Evolutionary conservation across 2,329 filamentous ascomycete genomes (phyloP).

Genomic region (Aspergillus tamarii): DNA sequence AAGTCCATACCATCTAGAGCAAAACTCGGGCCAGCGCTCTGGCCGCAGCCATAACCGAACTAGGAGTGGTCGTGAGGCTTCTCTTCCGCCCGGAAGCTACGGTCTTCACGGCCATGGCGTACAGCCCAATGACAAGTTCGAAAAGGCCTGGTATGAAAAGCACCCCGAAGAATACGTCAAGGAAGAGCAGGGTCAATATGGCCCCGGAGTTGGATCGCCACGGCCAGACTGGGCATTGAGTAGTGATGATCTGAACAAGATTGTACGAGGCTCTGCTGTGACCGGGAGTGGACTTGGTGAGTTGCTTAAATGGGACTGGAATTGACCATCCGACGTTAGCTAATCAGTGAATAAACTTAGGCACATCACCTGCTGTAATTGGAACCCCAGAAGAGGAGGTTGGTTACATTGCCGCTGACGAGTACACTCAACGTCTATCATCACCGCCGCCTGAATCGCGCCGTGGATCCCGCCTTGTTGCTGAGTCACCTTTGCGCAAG

Average conservation of each 20-base stretch:
- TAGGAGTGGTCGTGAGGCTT: constrained; percentile 71
- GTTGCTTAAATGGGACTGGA: constrained; percentile 22
- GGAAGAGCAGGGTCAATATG: constrained; percentile 72
- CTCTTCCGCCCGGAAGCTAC: constrained; percentile 84
- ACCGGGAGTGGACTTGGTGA: constrained; percentile 57
- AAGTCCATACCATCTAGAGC: constrained; percentile 55
- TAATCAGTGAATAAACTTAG: constrained; percentile 50
- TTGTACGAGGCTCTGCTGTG: constrained; percentile 72
- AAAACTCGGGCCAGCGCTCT: constrained; percentile 48
- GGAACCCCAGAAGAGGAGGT: constrained; percentile 89
- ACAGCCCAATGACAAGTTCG: constrained; percentile 75
- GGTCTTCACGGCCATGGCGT: constrained; percentile 87
- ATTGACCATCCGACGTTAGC: not conserved
- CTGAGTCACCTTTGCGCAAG: constrained; percentile 57
- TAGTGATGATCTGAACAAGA: constrained; percentile 85
- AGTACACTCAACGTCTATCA: constrained; percentile 75
- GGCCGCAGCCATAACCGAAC: constrained; percentile 68
- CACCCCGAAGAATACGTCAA: constrained; percentile 77
- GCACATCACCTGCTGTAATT: constrained; percentile 62
- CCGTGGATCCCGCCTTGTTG: constrained; percentile 47
- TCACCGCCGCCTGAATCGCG: constrained; percentile 60
- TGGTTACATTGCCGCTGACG: constrained; percentile 83
- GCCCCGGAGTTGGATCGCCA: constrained; percentile 59
- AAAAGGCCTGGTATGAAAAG: constrained; percentile 90
- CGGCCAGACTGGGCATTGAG: constrained; percentile 81